Percentiles rank a stretch among this genome's conserved stretches.
phyloP scores from a whole-genome alignment of 495 filamentous ascomycete species.

The Bombardia bombarda region DNA sequence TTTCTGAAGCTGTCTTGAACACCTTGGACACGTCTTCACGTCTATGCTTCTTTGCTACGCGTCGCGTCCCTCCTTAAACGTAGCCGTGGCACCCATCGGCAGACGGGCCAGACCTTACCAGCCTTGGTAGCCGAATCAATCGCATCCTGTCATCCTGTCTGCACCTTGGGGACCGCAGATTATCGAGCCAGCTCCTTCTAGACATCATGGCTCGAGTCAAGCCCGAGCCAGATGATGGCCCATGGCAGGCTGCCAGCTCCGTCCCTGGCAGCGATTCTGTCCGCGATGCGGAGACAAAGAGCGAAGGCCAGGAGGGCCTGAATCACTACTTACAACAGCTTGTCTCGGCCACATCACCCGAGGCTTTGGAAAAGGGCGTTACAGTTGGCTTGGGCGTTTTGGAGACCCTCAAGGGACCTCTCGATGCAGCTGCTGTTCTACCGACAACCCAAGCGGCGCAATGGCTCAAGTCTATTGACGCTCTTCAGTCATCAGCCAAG shows the following conservation, averaged over 20 bases:
- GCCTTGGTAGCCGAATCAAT: too few relatives aligned
- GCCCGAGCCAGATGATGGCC: neutral
- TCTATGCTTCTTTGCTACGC: too few relatives aligned
- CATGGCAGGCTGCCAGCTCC: neutral
- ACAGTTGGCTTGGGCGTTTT: constrained; percentile 17
- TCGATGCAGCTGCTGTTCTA: neutral
- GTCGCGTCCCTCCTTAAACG: too few relatives aligned
- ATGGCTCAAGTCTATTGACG: constrained; percentile 35
- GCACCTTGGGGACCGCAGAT: too few relatives aligned
- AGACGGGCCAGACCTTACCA: too few relatives aligned
- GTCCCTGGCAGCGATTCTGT: neutral
- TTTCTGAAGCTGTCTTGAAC: too few relatives aligned
- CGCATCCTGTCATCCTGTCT: too few relatives aligned
- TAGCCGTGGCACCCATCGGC: too few relatives aligned
- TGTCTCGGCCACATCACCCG: constrained; percentile 4
- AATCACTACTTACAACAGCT: constrained; percentile 16
- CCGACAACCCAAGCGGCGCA: neutral
- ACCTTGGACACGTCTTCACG: too few relatives aligned
- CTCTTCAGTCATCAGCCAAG: constrained; percentile 8
- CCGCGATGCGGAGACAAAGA: neutral
- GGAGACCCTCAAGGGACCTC: constrained; percentile 8
- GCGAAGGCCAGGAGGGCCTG: neutral
- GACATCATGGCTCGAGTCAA: neutral
- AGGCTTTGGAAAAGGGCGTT: constrained; percentile 25
- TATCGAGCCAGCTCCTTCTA: too few relatives aligned